Evolutionary conservation across 164 flowering plant species (phyloP).

Genomic region (Liriodendron chinense): DNA sequence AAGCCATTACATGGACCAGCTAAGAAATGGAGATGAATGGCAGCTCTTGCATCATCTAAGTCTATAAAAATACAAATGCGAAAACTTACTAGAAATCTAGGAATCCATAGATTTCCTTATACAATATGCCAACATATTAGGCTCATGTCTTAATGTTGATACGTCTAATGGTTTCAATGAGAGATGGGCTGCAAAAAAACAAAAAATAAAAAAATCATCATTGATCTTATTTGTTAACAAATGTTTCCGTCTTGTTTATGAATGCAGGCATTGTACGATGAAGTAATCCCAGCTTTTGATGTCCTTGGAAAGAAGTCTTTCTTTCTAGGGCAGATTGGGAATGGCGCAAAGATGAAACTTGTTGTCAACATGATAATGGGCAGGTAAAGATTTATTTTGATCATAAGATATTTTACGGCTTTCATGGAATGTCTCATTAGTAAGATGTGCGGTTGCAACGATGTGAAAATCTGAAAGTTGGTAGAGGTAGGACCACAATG

Average conservation of each 20-base stretch:
- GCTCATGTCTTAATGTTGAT: not conserved
- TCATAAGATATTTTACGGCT: too few relatives aligned
- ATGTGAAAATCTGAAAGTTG: too few relatives aligned
- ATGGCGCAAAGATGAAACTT: conserved; percentile 98
- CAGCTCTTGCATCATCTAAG: not conserved
- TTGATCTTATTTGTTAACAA: too few relatives aligned
- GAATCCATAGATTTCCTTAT: not conserved
- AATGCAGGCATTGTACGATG: conserved; percentile 69
- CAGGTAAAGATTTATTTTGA: conserved; percentile 44
- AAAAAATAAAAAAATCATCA: too few relatives aligned
- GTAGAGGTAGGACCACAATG: too few relatives aligned
- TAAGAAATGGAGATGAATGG: not conserved
- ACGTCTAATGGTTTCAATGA: not conserved
- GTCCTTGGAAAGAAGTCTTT: conserved; percentile 91
- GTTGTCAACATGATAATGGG: conserved; percentile 99
- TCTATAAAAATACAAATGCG: too few relatives aligned
- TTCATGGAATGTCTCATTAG: too few relatives aligned
- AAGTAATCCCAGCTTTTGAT: conserved; percentile 73
- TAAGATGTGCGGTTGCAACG: too few relatives aligned
- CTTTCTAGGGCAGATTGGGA: conserved; percentile 86
- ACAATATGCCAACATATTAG: not conserved
- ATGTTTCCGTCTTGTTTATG: not conserved
- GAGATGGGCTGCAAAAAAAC: conserved; percentile 1
- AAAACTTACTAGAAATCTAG: too few relatives aligned
- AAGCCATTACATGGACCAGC: not conserved